These are phyloP conservation scores for Schwanniomyces polymorphus DNA, from an alignment of 805 yeast species.

Conservation along the genomic window DNA sequence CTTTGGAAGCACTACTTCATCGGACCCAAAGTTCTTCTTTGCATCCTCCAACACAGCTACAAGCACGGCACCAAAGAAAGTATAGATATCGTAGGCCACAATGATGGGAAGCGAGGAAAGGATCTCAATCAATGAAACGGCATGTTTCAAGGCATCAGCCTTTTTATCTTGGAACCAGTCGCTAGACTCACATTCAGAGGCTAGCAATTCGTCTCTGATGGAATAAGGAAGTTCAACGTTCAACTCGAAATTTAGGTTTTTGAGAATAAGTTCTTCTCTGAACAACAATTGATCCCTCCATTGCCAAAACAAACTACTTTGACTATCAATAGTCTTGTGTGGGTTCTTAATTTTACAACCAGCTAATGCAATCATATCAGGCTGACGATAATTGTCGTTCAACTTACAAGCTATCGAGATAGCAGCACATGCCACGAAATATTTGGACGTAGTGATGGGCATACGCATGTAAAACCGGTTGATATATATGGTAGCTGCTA, in stretches of 20 bases:
- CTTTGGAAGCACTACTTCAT: slow-evolving; percentile 16
- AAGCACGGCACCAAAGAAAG: slow-evolving; percentile 31
- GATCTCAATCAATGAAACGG: slow-evolving; percentile 35
- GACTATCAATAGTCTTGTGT: slow-evolving; percentile 33
- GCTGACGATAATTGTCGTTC: slow-evolving; percentile 42
- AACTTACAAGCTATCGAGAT: slow-evolving; percentile 43
- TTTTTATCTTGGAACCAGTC: slow-evolving; percentile 13
- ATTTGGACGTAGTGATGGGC: slow-evolving; percentile 44
- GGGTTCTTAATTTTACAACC: slow-evolving; percentile 38
- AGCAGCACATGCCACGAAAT: slow-evolving; percentile 45
- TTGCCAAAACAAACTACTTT: slow-evolving; percentile 40
- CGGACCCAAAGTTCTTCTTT: slow-evolving; percentile 12
- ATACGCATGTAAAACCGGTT: slow-evolving; percentile 41
- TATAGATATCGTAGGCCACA: slow-evolving; percentile 31
- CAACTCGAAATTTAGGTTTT: slow-evolving; percentile 39
- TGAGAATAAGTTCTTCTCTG: slow-evolving; percentile 41
- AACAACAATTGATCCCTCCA: slow-evolving; percentile 46
- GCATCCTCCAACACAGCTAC: slow-evolving; percentile 23
- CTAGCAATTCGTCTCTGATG: slow-evolving; percentile 23
- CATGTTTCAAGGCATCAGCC: slow-evolving; percentile 20
- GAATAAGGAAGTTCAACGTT: slow-evolving; percentile 40
- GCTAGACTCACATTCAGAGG: not conserved
- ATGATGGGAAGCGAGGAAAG: slow-evolving; percentile 39
- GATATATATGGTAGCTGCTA: slow-evolving; percentile 40
- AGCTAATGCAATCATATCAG: slow-evolving; percentile 41